phyloP scores from a whole-genome alignment of 2,329 filamentous ascomycete species.

The Neopestalotiopsis sp. region DNA sequence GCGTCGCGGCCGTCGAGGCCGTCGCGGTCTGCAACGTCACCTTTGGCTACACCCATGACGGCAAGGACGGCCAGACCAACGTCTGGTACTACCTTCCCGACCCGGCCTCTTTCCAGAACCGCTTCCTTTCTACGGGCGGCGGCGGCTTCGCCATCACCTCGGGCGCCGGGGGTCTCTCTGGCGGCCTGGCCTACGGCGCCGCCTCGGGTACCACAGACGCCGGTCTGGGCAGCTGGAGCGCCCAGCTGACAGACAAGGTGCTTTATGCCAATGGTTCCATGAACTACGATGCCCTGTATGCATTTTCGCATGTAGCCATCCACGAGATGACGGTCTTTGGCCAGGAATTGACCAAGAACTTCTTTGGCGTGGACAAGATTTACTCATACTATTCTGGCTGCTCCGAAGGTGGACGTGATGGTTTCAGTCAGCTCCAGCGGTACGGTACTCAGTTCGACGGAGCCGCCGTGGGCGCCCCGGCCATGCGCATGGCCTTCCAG shows the following conservation, averaged over 20 bases:
- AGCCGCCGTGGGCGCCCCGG: constrained; percentile 9
- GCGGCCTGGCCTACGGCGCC: constrained; percentile 10
- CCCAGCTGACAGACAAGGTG: background rate
- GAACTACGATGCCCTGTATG: constrained; percentile 12
- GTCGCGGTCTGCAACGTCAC: constrained; percentile 12
- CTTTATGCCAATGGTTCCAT: constrained; percentile 11
- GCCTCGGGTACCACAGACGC: constrained; percentile 10
- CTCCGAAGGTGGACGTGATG: constrained; percentile 1
- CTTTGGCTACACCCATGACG: constrained; percentile 8
- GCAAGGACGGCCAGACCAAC: constrained; percentile 9
- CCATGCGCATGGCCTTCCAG: constrained; percentile 14
- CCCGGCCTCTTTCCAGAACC: background rate
- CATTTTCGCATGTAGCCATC: constrained; percentile 8
- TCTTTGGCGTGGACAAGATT: background rate
- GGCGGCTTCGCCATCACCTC: constrained; percentile 15
- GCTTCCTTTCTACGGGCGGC: background rate
- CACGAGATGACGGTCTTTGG: constrained; percentile 13
- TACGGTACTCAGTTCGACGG: constrained; percentile 16
- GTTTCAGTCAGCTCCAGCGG: background rate
- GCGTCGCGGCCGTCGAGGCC: background rate
- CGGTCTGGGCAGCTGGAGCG: constrained; percentile 7
- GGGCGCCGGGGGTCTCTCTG: background rate
- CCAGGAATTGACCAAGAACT: constrained; percentile 7
- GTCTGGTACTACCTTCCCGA: constrained; percentile 9
- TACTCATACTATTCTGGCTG: constrained; percentile 14